A percentile compares a stretch with the other conserved stretches of the same genome.
Evolutionary conservation across 2,329 filamentous ascomycete genomes (phyloP).

Genomic region (Aspergillus felis): DNA sequence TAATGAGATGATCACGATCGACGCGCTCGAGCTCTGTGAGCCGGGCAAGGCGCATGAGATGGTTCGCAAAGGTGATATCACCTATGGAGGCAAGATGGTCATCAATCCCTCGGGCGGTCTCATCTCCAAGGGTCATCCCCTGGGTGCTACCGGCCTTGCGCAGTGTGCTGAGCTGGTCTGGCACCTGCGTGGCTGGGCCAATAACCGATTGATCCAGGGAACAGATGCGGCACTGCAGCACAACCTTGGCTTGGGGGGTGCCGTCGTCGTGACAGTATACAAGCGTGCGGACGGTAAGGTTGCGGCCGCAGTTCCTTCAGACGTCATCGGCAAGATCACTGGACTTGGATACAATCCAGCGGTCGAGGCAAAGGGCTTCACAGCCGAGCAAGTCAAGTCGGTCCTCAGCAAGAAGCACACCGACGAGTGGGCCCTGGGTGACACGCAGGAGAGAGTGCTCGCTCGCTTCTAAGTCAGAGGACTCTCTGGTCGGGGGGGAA

Average conservation of each 20-base stretch:
- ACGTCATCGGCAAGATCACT: slow-evolving; percentile 61
- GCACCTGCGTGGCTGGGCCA: slow-evolving; percentile 94
- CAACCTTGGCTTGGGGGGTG: slow-evolving; percentile 87
- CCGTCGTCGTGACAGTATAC: slow-evolving; percentile 86
- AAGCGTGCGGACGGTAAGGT: slow-evolving; percentile 72
- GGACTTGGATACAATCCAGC: slow-evolving; percentile 88
- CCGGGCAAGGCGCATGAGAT: slow-evolving; percentile 88
- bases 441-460: slow-evolving; percentile 70
- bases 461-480: slow-evolving; percentile 53
- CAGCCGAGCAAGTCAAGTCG: slow-evolving; percentile 65
- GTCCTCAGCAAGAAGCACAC: slow-evolving; percentile 66
- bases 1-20: slow-evolving; percentile 88
- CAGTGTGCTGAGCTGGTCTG: slow-evolving; percentile 94
- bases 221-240: slow-evolving; percentile 80
- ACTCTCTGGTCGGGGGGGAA: no score
- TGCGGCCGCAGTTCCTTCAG: slow-evolving; percentile 58
- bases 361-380: slow-evolving; percentile 83
- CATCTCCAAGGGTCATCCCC: slow-evolving; percentile 92
- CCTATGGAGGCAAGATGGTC: slow-evolving; percentile 76
- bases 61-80: slow-evolving; percentile 82
- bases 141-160: slow-evolving; percentile 90
- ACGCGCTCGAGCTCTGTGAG: slow-evolving; percentile 74
- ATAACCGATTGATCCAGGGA: slow-evolving; percentile 69
- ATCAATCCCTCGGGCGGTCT: slow-evolving; percentile 92
- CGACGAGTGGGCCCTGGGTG: slow-evolving; percentile 74